Percentiles rank a stretch among this genome's conserved stretches.
Conservation (phyloP, 305 asterid genomes). For the Solanum aculeatissimum region DNA sequence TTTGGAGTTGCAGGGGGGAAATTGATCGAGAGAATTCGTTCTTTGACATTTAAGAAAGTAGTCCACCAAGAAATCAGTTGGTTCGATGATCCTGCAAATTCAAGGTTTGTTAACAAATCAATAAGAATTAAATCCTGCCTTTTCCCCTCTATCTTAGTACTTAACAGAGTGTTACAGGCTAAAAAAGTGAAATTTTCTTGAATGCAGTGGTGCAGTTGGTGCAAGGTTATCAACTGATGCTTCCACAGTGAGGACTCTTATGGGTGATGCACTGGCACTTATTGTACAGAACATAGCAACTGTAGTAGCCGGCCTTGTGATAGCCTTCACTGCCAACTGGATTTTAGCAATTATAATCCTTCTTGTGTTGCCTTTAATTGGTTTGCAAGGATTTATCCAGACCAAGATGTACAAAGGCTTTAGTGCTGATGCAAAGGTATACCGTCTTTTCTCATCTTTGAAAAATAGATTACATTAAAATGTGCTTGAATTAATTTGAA, state of each 20-base stretch:
- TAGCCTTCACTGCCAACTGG: slow-evolving; percentile 80
- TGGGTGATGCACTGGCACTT: slow-evolving; percentile 76
- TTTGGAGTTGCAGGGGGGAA: slow-evolving; percentile 77
- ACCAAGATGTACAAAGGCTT: slow-evolving; percentile 45
- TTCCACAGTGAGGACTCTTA: slow-evolving; percentile 48
- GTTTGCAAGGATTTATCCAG: slow-evolving; percentile 72
- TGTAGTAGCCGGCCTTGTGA: slow-evolving; percentile 45
- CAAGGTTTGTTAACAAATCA: slow-evolving; percentile 35
- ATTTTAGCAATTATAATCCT: slow-evolving; percentile 49
- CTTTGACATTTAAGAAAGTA: slow-evolving; percentile 54
- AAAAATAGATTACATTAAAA: neutral
- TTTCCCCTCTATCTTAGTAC: neutral
- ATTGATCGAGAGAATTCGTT: slow-evolving; percentile 60
- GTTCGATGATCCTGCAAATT: slow-evolving; percentile 79
- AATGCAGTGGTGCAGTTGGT: slow-evolving; percentile 71
- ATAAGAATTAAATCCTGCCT: neutral
- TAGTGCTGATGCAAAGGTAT: slow-evolving; percentile 67
- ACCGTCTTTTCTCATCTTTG: neutral
- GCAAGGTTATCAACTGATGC: slow-evolving; percentile 79
- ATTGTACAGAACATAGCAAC: slow-evolving; percentile 61
- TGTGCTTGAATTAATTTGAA: neutral
- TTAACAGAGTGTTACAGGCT: neutral
- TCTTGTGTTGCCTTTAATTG: slow-evolving; percentile 42
- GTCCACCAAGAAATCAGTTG: slow-evolving; percentile 81
- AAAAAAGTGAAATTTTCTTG: neutral